A percentile compares a stretch with the other conserved stretches of the same genome.
Conservation (phyloP, 192 early-diverging fungal species). For the Coemansia pectinata region DNA sequence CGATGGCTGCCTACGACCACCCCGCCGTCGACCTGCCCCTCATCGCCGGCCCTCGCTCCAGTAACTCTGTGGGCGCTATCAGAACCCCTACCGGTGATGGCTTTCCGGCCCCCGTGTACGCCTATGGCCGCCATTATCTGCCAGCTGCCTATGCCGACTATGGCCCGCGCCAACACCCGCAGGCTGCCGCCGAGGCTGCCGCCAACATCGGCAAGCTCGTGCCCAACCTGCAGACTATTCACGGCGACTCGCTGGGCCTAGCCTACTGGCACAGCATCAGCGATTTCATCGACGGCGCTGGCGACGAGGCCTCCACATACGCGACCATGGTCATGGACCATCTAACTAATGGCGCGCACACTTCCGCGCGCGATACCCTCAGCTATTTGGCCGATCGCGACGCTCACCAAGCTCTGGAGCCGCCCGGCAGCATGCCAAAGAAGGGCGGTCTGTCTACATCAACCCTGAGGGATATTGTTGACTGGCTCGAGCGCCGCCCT, state of each 20-base stretch:
- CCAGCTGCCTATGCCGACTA: constrained; percentile 28
- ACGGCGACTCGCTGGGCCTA: constrained; percentile 43
- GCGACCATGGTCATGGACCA: constrained; percentile 39
- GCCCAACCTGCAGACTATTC: constrained; percentile 19
- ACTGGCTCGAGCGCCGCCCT: constrained; percentile 35
- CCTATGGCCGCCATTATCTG: constrained; percentile 24
- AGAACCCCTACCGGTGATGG: background rate
- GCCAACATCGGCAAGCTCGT: background rate
- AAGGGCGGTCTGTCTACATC: background rate
- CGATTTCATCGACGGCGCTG: constrained; percentile 49
- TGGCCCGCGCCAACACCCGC: constrained; percentile 20
- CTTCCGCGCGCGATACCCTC: constrained; percentile 21
- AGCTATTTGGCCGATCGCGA: constrained; percentile 1
- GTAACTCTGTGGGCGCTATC: background rate
- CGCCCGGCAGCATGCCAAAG: background rate
- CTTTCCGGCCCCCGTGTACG: constrained; percentile 3
- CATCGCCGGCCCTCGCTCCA: constrained; percentile 8
- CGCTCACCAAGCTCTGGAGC: background rate
- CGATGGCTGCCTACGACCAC: constrained; percentile 14
- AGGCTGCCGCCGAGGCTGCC: background rate
- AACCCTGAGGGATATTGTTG: constrained; percentile 17
- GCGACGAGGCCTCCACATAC: constrained; percentile 22
- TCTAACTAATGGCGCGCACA: constrained; percentile 32
- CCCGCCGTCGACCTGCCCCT: constrained; percentile 8
- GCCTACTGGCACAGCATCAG: constrained; percentile 54